Conservation (phyloP, 345 rosid genomes). For the Citropsis articulata region DNA sequence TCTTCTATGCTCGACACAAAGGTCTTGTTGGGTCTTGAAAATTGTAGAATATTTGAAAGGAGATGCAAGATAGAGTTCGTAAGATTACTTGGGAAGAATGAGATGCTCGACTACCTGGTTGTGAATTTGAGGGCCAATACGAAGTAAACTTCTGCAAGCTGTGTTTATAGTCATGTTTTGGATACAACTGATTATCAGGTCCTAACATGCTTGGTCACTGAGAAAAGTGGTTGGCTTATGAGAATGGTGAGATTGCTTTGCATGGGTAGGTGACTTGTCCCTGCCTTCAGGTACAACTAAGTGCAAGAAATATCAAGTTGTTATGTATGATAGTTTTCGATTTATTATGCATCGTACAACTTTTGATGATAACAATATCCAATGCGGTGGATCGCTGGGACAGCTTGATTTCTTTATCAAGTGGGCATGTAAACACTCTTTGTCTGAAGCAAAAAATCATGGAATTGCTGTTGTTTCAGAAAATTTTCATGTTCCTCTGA, state of each 20-base stretch:
- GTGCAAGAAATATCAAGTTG: constrained; percentile 4
- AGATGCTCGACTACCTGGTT: background rate
- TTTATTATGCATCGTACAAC: background rate
- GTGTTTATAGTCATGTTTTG: background rate
- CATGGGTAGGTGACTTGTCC: background rate
- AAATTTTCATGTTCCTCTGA: background rate
- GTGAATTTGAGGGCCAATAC: background rate
- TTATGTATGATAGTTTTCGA: background rate
- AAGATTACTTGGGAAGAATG: background rate
- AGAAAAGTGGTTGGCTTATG: background rate
- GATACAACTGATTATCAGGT: background rate
- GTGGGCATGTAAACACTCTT: too few relatives aligned
- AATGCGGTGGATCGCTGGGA: background rate
- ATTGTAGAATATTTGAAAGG: background rate
- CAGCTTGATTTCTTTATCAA: background rate
- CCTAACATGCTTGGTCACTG: background rate
- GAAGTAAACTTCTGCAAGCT: background rate
- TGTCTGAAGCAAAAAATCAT: background rate
- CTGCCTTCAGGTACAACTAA: constrained; percentile 5
- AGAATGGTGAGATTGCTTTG: background rate
- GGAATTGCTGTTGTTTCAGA: background rate
- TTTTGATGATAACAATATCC: background rate
- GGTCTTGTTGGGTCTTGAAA: constrained; percentile 63
- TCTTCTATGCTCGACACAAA: constrained; percentile 63
- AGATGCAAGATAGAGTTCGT: background rate